These are phyloP conservation scores for Aspergillus caelatus DNA, from an alignment of 2,329 filamentous ascomycete genomes.

Conservation along the genomic window DNA sequence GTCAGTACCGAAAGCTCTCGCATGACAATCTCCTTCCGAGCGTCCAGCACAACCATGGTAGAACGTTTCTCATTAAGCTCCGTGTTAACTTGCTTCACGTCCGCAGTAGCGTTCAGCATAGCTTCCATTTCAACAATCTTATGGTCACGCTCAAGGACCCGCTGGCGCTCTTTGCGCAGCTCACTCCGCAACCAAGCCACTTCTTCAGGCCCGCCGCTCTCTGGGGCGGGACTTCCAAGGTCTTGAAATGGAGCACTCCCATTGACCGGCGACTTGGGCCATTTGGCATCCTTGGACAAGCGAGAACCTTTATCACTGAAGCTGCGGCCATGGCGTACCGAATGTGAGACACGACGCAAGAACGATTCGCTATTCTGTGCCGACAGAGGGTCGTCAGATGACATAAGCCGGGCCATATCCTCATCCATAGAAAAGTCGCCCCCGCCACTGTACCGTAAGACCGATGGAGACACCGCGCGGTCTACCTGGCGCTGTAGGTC, in stretches of 20 bases:
- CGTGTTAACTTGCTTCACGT: slow-evolving; percentile 77
- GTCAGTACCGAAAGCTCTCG: slow-evolving; percentile 87
- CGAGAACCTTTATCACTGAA: slow-evolving; percentile 70
- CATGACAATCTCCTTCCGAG: slow-evolving; percentile 93
- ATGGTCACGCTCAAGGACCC: slow-evolving; percentile 83
- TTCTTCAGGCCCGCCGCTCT: slow-evolving; percentile 57
- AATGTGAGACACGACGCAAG: slow-evolving; percentile 86
- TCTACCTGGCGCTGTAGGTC: slow-evolving; percentile 41
- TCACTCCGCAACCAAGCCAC: slow-evolving; percentile 68
- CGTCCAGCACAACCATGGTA: slow-evolving; percentile 91
- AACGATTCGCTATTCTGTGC: slow-evolving; percentile 69
- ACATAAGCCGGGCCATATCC: slow-evolving; percentile 87
- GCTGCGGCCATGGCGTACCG: slow-evolving; percentile 88
- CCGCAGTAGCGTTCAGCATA: slow-evolving; percentile 60
- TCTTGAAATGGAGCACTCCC: slow-evolving; percentile 56
- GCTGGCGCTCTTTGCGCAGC: slow-evolving; percentile 78
- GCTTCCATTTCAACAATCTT: slow-evolving; percentile 77
- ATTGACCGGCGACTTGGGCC: slow-evolving; percentile 69
- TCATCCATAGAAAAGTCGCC: slow-evolving; percentile 94
- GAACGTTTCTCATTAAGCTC: slow-evolving; percentile 91
- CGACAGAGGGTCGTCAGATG: slow-evolving; percentile 63
- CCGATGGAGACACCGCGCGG: slow-evolving; percentile 63
- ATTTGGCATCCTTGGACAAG: slow-evolving; percentile 65
- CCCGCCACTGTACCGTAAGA: slow-evolving; percentile 73
- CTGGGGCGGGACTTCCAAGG: slow-evolving; percentile 70